Conservation (phyloP, 176 grass and related monocot species). For the Triticum turgidum region DNA sequence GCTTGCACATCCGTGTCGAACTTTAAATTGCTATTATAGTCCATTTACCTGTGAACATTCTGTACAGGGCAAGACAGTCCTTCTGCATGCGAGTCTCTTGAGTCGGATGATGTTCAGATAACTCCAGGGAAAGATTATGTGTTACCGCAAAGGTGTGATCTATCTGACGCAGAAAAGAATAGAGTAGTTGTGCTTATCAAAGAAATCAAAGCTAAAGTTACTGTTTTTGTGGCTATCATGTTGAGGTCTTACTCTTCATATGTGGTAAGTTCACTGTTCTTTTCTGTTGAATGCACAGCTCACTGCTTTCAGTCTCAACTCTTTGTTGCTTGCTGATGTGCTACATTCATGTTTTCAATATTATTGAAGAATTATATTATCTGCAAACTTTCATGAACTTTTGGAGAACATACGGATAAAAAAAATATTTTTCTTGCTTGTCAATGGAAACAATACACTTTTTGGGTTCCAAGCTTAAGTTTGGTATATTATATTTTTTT, state of each 20-base stretch:
- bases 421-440: not conserved
- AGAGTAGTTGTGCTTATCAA: conserved; percentile 1
- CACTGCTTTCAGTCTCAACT: not conserved
- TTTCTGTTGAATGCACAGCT: not conserved
- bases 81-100: not conserved
- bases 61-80: conserved; percentile 5
- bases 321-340: not conserved
- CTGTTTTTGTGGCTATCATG: conserved; percentile 34
- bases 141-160: not conserved
- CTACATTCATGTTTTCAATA: not conserved
- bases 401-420: not conserved
- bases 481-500: not conserved
- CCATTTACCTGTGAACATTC: not conserved
- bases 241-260: not conserved
- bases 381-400: not conserved
- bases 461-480: not conserved
- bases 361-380: not conserved
- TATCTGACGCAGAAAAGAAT: conserved; percentile 5
- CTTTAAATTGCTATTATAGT: not conserved
- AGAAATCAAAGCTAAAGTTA: not conserved
- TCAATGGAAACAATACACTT: not conserved
- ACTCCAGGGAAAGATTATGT: not conserved
- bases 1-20: not conserved
- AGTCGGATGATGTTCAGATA: conserved; percentile 2
- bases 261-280: conserved; percentile 25